Evolutionary conservation across 768 basidiomycete genomes (phyloP), one percentile per base, ranked within the genome.

Genomic region (Leccinum subtestaceum): DNA sequence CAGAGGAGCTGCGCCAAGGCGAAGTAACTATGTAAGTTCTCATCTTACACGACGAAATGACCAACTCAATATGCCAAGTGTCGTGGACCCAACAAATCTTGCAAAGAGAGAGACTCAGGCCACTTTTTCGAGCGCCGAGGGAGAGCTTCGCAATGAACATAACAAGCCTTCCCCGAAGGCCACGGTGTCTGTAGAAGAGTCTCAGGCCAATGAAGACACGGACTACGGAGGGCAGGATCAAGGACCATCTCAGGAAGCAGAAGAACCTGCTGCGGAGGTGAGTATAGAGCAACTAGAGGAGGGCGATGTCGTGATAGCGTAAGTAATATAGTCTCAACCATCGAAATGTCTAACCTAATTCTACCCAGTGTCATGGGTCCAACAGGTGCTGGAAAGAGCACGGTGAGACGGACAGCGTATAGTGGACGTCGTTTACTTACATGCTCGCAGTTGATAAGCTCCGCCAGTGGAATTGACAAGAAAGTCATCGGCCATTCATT

Each of bases 21-120:
- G 57, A 63, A 43, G 25, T n/a, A n/a, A n/a, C n/a, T n/a, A n/a
- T n/a, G n/a, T n/a, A n/a, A n/a, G 23, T 23, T 23, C 23, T 23
- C 23, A 23, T 23, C 23, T 23, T 23, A 23, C 23, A 23, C 23
- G 23, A 23, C n/a, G n/a, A n/a, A n/a, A n/a, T n/a, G n/a, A n/a
- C n/a, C n/a, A n/a, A n/a, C n/a, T n/a, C n/a, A n/a, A n/a, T 23
- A 3, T 51, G 2, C 2, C 1, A 25, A 69, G 67, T 19, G 47
- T 60, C 31, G 61, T 67, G 60, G 65, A 65, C 5, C 64, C 67
- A 5, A 68, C 65, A 21, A 63, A 62, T 3, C 27, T 57, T n/a
- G 60, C 60, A 8, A 63, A 63, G 43, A 62, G 58, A 62, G n/a
- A 10, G 0, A 10, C 43, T 66, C 25, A 59, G 61, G 52, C n/a